Base-by-base conservation (phyloP, 2,329 filamentous ascomycete genomes). In the Sclerotinia minor region DNA sequence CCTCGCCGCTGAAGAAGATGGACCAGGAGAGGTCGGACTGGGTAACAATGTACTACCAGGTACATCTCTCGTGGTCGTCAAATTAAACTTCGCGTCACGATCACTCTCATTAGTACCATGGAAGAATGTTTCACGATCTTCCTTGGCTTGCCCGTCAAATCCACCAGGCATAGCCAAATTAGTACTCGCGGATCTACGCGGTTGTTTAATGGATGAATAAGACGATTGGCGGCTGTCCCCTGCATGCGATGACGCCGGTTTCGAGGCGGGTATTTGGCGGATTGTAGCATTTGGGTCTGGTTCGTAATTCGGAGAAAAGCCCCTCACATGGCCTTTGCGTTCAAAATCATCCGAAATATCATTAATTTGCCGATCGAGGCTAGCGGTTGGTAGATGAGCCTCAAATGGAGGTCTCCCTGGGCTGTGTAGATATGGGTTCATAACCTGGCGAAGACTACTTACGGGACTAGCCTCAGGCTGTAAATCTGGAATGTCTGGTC, bases 381-480 rank as follows among this genome's bases (percentile, higher is more conserved):
- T 72, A 41, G 52, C 65, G 41, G 35, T 67, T 41, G 69, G 69
- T 38, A 69, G 54, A 49, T 72, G 66, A 29, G 69, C 59, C 52
- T 73, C 73, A n/a, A 69, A 67, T 2, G 73, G 71, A 65, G 59
- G 71, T 68, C 70, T 72, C 24, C 61, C 72, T 24, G 73, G 71
- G 17, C 72, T 74, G 41, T 71, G 71, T 26, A 97, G 80, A 77
- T 92, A 97, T 8, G 92, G 92, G 79, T 90, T 91, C 92, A 97
- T 96, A 64, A 92, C 91, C 79, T 92, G 87, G 69, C 92, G 87
- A 72, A 97, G 81, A 79, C 92, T 97, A 77, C 91, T 95, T 49
- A 90, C 86, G 21, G 92, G 88, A 74, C 87, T 92, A 41, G 71
- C 68, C 60, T 67, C 38, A 58, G 67, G 21, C 65, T 80, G 74